A percentile compares a stretch with the other conserved stretches of the same genome.
Conservation (phyloP, 2,329 filamentous ascomycete species). For the Monosporascus ibericus region DNA sequence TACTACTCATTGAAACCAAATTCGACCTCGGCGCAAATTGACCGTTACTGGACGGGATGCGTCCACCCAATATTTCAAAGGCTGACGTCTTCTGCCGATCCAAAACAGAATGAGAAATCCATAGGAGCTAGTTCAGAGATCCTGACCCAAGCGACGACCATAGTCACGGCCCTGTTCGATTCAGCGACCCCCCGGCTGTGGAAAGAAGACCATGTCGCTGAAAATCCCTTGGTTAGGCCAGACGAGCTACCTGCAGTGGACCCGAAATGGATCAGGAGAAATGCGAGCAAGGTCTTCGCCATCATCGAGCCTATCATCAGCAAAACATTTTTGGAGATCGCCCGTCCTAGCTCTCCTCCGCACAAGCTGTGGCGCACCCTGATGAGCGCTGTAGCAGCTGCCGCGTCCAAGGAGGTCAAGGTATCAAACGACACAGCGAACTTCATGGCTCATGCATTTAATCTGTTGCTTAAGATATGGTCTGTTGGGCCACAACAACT, state of each 20-base stretch:
- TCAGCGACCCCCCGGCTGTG: conserved; percentile 55
- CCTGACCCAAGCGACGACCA: conserved; percentile 53
- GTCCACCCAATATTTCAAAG: conserved; percentile 58
- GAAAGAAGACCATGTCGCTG: conserved; percentile 66
- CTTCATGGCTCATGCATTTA: conserved; percentile 68
- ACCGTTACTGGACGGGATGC: conserved; percentile 72
- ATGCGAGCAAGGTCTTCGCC: conserved; percentile 58
- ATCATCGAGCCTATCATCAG: conserved; percentile 56
- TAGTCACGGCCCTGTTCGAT: conserved; percentile 70
- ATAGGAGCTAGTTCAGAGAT: conserved; percentile 37
- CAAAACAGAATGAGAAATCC: conserved; percentile 26
- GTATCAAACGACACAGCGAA: conserved; percentile 76
- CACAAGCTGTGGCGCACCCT: conserved; percentile 56
- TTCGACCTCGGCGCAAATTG: conserved; percentile 58
- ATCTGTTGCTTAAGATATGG: conserved; percentile 67
- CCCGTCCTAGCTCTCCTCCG: conserved; percentile 48
- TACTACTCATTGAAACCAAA: conserved; percentile 78
- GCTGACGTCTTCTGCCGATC: conserved; percentile 36
- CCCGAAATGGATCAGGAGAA: conserved; percentile 78
- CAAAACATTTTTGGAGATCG: conserved; percentile 56
- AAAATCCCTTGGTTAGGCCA: conserved; percentile 50
- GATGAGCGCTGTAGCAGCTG: conserved; percentile 56
- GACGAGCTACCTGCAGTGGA: conserved; percentile 83
- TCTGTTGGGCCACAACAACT: conserved; percentile 48
- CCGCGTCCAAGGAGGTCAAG: conserved; percentile 81